phyloP scores from a whole-genome alignment of 2,329 filamentous ascomycete species.

The Hypomyces perniciosus region DNA sequence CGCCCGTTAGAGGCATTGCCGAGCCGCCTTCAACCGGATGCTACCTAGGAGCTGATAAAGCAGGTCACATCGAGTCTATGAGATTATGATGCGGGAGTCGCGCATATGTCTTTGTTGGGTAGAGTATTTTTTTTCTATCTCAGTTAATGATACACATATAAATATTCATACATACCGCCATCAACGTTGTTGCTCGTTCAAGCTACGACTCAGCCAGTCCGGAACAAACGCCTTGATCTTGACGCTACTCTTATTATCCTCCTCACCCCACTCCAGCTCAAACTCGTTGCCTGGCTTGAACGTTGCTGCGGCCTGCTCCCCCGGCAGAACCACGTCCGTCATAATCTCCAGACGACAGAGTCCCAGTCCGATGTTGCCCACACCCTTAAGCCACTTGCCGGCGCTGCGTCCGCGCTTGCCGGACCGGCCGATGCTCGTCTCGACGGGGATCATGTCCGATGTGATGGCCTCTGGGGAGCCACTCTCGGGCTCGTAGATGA shows the following conservation, averaged over 20 bases:
- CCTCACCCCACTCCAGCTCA: conserved; percentile 47
- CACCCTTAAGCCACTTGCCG: conserved; percentile 72
- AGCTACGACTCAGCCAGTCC: conserved; percentile 55
- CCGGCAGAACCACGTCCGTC: conserved; percentile 71
- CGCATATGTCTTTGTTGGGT: too few relatives aligned
- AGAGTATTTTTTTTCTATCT: neutral
- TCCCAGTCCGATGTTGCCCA: conserved; percentile 82
- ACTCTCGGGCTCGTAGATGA: conserved; percentile 41
- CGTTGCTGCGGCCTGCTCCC: conserved; percentile 57
- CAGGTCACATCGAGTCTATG: too few relatives aligned
- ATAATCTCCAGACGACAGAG: conserved; percentile 85
- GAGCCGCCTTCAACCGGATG: neutral
- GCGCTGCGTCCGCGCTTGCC: conserved; percentile 61
- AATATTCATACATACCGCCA: neutral
- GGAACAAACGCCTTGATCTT: conserved; percentile 79
- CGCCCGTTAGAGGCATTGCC: neutral
- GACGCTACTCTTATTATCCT: conserved; percentile 31
- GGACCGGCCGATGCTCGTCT: conserved; percentile 44
- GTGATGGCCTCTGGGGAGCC: conserved; percentile 22
- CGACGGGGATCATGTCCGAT: conserved; percentile 35
- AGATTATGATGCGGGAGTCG: too few relatives aligned
- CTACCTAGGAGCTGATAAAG: too few relatives aligned
- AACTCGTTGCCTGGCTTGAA: conserved; percentile 59
- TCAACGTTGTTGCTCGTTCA: conserved; percentile 27
- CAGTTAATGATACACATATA: neutral